These are phyloP conservation scores for Phaeosphaeriaceae sp. DNA, from an alignment of 2,329 filamentous ascomycete genomes.

Conservation along the genomic window DNA sequence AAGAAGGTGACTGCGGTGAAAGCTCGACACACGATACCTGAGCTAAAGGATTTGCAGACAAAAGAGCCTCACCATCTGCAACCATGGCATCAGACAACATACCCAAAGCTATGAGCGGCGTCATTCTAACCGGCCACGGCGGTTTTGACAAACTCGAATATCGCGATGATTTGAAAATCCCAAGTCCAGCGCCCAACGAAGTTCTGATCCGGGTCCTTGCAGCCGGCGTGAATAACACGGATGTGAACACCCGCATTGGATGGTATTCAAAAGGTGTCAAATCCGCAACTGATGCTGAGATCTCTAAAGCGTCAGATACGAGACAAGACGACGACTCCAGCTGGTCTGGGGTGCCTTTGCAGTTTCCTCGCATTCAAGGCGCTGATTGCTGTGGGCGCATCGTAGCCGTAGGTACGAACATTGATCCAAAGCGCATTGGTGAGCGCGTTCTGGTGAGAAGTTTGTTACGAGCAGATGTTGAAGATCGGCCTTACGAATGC, in stretches of 20 bases:
- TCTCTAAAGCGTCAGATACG: not conserved
- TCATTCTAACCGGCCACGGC: constrained; percentile 13
- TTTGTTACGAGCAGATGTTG: constrained; percentile 5
- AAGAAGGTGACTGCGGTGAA: not conserved
- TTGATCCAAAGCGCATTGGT: constrained; percentile 6
- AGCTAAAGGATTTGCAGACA: not conserved
- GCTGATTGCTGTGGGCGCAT: constrained; percentile 17
- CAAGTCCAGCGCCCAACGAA: constrained; percentile 3
- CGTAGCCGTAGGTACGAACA: constrained; percentile 5
- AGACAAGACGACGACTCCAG: constrained; percentile 8
- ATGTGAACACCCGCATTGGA: constrained; percentile 19
- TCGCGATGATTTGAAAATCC: constrained; percentile 6
- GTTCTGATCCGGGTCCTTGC: constrained; percentile 13
- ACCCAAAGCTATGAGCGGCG: constrained; percentile 10
- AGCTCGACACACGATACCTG: not conserved
- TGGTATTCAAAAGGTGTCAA: constrained; percentile 18
- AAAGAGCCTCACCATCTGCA: not conserved
- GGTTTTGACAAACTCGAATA: constrained; percentile 15
- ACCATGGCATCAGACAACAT: not conserved
- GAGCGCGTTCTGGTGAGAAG: constrained; percentile 11
- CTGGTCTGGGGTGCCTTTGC: constrained; percentile 11
- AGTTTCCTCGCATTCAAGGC: constrained; percentile 18
- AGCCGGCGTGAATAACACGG: constrained; percentile 18
- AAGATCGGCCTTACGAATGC: constrained; percentile 7
- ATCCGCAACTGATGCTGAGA: constrained; percentile 2